phyloP scores from a whole-genome alignment of 192 early-diverging fungal species.

The Diversispora eburnea region DNA sequence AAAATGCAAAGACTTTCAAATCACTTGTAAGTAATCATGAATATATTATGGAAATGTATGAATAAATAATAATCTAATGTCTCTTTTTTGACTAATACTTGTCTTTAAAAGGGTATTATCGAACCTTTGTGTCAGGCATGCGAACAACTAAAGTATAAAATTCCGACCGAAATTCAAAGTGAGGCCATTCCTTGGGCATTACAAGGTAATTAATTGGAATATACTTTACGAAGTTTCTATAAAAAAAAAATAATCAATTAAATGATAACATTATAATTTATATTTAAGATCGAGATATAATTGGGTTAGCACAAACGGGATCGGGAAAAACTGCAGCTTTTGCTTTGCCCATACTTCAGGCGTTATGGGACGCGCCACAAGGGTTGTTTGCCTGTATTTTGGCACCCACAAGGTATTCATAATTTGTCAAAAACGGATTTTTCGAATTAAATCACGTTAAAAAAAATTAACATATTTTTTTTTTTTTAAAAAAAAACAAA shows the following conservation, averaged over 20 bases:
- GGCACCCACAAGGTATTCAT: conserved; percentile 81
- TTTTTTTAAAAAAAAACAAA: neutral
- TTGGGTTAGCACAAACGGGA: conserved; percentile 97
- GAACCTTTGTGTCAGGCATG: conserved; percentile 86
- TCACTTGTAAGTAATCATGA: neutral
- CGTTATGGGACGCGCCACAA: conserved; percentile 82
- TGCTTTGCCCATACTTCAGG: conserved; percentile 81
- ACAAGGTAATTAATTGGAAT: conserved; percentile 40
- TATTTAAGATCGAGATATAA: conserved; percentile 75
- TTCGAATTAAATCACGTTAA: neutral
- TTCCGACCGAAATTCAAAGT: conserved; percentile 88
- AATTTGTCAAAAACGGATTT: neutral
- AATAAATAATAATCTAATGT: too few species aligned
- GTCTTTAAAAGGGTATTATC: conserved; percentile 66
- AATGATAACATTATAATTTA: neutral
- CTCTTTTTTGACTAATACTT: neutral
- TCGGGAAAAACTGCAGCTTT: conserved; percentile 88
- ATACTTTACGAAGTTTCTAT: neutral
- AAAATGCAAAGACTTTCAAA: neutral
- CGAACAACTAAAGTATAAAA: conserved; percentile 81
- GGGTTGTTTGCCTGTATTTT: conserved; percentile 92
- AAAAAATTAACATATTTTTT: neutral
- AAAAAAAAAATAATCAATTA: neutral
- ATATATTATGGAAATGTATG: neutral
- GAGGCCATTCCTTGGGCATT: conserved; percentile 90